phyloP scores from a whole-genome alignment of 768 basidiomycete species.

The Termitomyces sp. region DNA sequence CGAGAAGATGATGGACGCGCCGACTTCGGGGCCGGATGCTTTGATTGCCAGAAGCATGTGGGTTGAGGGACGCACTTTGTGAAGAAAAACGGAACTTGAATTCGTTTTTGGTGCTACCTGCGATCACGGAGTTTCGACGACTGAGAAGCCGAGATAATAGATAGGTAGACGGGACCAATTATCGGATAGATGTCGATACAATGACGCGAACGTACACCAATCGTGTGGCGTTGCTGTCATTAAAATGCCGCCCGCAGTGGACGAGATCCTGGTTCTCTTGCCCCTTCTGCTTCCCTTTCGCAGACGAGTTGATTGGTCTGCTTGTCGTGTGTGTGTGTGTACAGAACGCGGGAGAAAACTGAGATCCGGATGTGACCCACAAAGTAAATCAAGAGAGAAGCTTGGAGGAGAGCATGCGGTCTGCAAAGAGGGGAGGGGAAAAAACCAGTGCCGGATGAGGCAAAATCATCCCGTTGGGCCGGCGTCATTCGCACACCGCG shows the following conservation, averaged over 20 bases:
- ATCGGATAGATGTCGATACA: not conserved
- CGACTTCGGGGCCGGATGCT: conserved; percentile 12
- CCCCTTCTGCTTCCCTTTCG: not conserved
- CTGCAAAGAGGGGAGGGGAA: not conserved
- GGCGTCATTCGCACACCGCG: conserved; percentile 2
- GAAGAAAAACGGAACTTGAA: not conserved
- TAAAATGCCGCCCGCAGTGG: not conserved
- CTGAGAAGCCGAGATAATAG: conserved; percentile 3
- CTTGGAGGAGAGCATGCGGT: conserved; percentile 3
- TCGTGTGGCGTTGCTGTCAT: not conserved
- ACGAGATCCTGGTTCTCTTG: not conserved
- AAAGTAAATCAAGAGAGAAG: not conserved
- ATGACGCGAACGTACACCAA: conserved; percentile 6
- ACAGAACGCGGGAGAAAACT: not conserved
- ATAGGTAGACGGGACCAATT: not conserved
- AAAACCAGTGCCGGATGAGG: not conserved
- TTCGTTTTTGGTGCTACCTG: not conserved
- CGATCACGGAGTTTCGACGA: conserved; percentile 3
- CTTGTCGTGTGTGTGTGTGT: not conserved
- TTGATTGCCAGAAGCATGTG: conserved; percentile 2
- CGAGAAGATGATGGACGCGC: conserved; percentile 1
- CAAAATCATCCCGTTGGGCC: not conserved
- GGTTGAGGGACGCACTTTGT: not conserved
- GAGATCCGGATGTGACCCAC: conserved; percentile 1
- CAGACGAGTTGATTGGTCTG: not conserved